Evolutionary conservation across 2,329 filamentous ascomycete genomes (phyloP).

Genomic region (Xylogone sp.): DNA sequence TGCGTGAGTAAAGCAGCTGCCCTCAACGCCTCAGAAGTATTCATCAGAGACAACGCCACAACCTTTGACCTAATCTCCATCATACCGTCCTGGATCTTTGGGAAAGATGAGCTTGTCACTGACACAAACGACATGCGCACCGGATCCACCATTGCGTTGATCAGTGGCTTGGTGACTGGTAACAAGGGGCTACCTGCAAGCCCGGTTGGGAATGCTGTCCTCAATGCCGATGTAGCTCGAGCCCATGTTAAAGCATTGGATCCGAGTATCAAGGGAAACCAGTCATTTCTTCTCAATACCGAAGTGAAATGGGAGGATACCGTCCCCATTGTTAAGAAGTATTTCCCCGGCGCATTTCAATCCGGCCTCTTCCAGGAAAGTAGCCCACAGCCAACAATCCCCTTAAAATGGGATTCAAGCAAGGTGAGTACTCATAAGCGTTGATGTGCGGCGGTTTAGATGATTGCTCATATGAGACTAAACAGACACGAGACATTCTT

Average conservation of each 20-base stretch:
- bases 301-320: slow-evolving; percentile 30
- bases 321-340: slow-evolving; percentile 27
- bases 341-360: slow-evolving; percentile 17
- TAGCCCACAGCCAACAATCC: background rate
- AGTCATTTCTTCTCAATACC: slow-evolving; percentile 29
- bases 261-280: slow-evolving; percentile 26
- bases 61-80: slow-evolving; percentile 5
- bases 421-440: background rate
- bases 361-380: background rate
- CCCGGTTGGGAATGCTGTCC: background rate
- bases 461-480: background rate
- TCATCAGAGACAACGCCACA: background rate
- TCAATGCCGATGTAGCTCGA: slow-evolving; percentile 14
- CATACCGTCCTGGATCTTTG: slow-evolving; percentile 3
- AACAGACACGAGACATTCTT: background rate
- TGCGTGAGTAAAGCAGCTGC: slow-evolving; percentile 38
- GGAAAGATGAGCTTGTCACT: background rate
- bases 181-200: background rate
- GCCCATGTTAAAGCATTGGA: slow-evolving; percentile 34
- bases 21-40: slow-evolving; percentile 25
- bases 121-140: background rate
- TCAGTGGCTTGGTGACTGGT: slow-evolving; percentile 18
- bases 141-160: slow-evolving; percentile 16
- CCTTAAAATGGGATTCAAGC: background rate
- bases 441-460: background rate